Evolutionary conservation across 2,329 filamentous ascomycete genomes (phyloP).

Genomic region (Cladobotryum mycophilum): DNA sequence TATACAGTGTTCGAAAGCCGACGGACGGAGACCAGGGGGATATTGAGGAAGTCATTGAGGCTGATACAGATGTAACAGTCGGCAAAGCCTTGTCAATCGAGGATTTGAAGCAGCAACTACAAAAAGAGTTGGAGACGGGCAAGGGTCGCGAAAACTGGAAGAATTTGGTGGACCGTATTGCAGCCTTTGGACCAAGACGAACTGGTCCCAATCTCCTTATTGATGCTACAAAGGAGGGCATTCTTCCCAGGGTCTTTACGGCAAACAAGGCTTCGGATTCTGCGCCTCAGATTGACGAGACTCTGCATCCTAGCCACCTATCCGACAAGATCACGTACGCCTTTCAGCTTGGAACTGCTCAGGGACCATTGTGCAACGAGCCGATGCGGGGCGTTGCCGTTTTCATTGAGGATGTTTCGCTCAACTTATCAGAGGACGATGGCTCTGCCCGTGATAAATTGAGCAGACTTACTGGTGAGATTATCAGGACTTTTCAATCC

Average conservation of each 20-base stretch:
- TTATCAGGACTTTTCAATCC: conserved; percentile 82
- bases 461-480: conserved; percentile 81
- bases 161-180: conserved; percentile 69
- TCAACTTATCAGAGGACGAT: conserved; percentile 50
- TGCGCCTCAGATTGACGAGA: conserved; percentile 39
- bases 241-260: conserved; percentile 65
- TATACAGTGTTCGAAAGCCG: conserved; percentile 64
- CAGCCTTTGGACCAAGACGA: conserved; percentile 82
- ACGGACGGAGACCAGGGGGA: conserved; percentile 30
- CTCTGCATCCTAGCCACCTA: conserved; percentile 60
- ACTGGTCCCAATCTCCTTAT: conserved; percentile 85
- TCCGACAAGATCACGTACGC: conserved; percentile 87
- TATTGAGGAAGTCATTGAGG: conserved; percentile 31
- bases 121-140: conserved; percentile 59
- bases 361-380: conserved; percentile 87
- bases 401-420: conserved; percentile 71
- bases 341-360: conserved; percentile 84
- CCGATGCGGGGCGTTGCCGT: conserved; percentile 90
- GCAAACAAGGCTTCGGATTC: conserved; percentile 26
- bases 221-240: conserved; percentile 67
- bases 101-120: conserved; percentile 72
- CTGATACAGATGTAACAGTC: conserved; percentile 53
- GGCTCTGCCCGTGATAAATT: conserved; percentile 58
- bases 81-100: conserved; percentile 59
- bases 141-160: conserved; percentile 73